phyloP scores from a whole-genome alignment of 1,284 basidiomycete genomes.

The Heterobasidion parviporum region DNA sequence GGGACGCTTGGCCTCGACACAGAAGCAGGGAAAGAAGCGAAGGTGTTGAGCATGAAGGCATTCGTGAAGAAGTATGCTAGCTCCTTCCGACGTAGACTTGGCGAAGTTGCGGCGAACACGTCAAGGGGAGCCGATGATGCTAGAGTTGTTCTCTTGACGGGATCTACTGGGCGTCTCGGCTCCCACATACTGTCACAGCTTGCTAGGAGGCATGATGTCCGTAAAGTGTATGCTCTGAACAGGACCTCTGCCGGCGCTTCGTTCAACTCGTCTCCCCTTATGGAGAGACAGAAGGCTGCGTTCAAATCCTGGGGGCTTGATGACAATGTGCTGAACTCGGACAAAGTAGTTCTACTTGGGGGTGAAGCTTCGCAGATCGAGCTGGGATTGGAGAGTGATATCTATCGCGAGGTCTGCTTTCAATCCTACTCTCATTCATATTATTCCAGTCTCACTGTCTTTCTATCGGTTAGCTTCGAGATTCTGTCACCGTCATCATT shows the following conservation, averaged over 20 bases:
- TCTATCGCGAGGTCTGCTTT: conserved; percentile 21
- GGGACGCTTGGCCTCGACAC: not conserved
- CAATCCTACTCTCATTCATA: conserved; percentile 9
- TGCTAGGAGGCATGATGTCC: conserved; percentile 9
- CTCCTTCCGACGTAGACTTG: too few species aligned
- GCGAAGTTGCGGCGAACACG: not conserved
- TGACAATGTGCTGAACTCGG: conserved; percentile 5
- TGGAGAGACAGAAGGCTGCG: not conserved
- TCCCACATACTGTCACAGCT: conserved; percentile 16
- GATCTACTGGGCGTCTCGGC: conserved; percentile 19
- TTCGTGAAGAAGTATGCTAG: not conserved
- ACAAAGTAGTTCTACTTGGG: conserved; percentile 26
- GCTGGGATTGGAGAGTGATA: conserved; percentile 19
- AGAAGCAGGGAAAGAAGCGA: not conserved
- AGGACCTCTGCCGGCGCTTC: conserved; percentile 2
- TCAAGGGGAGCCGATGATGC: not conserved
- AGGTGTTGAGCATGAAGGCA: not conserved
- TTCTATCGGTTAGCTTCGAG: not conserved
- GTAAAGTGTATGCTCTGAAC: conserved; percentile 18
- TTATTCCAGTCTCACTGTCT: not conserved
- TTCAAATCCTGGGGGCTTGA: not conserved
- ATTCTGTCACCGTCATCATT: conserved; percentile 15
- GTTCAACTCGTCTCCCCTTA: conserved; percentile 1
- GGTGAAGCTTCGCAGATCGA: conserved; percentile 19
- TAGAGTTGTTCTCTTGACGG: conserved; percentile 19